Conservation (phyloP, 495 filamentous ascomycete genomes). For the Neurospora sp. region DNA sequence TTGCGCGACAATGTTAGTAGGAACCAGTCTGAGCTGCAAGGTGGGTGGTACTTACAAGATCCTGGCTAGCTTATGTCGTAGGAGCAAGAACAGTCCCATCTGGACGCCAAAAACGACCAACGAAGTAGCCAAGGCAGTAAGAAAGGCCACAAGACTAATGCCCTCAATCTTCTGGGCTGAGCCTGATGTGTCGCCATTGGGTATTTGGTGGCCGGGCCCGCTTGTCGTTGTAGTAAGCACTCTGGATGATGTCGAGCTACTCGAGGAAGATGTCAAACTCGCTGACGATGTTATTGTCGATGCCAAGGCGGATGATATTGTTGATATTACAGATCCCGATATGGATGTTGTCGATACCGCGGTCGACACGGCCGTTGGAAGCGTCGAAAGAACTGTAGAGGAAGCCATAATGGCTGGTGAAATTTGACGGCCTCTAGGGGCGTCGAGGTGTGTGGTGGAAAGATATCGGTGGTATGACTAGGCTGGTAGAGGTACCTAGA, state of each 20-base stretch:
- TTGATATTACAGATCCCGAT: neutral
- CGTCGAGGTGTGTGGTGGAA: neutral
- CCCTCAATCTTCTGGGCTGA: constrained; percentile 35
- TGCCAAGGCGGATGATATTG: neutral
- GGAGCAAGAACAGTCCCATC: constrained; percentile 61
- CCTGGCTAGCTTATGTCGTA: constrained; percentile 67
- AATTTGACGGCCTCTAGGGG: neutral
- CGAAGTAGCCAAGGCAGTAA: constrained; percentile 65
- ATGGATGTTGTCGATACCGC: constrained; percentile 1
- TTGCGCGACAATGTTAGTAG: neutral
- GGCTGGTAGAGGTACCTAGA: neutral
- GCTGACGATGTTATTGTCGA: constrained; percentile 2
- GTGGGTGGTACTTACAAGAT: constrained; percentile 62
- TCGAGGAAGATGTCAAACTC: neutral
- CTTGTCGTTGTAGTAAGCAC: constrained; percentile 1
- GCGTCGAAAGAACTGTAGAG: neutral
- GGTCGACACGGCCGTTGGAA: constrained; percentile 1
- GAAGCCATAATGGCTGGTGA: neutral
- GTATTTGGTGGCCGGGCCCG: neutral
- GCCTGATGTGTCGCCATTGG: constrained; percentile 12
- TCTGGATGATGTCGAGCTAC: neutral
- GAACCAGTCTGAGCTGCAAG: neutral
- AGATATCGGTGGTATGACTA: neutral
- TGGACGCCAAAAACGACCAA: constrained; percentile 70
- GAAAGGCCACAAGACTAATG: constrained; percentile 53